Evolutionary conservation across 129 eudicot species (phyloP).

Genomic region (Flaveria ramosissima): DNA sequence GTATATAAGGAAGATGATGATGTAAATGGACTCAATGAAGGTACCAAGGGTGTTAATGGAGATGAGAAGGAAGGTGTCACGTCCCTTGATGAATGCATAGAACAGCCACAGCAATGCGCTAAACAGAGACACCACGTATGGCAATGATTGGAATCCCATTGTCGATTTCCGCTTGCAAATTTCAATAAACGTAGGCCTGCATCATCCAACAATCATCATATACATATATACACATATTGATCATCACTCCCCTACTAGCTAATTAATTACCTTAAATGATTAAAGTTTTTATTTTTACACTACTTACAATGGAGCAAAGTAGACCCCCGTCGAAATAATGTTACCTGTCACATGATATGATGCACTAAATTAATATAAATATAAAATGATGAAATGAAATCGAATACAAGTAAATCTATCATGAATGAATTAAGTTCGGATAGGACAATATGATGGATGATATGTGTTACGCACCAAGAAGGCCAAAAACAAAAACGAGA

Average conservation of each 20-base stretch:
- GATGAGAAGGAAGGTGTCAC: constrained; percentile 55
- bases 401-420: neutral
- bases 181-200: constrained; percentile 36
- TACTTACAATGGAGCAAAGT: constrained; percentile 45
- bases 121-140: constrained; percentile 38
- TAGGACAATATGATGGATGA: too few species aligned
- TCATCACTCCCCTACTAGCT: too few species aligned
- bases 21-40: constrained; percentile 69
- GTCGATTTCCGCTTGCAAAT: constrained; percentile 36
- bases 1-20: constrained; percentile 53
- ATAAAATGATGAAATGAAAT: neutral
- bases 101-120: constrained; percentile 43
- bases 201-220: too few species aligned
- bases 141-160: constrained; percentile 42
- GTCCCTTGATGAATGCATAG: constrained; percentile 38
- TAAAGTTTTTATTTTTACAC: neutral
- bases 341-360: constrained; percentile 28
- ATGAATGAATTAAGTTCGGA: too few species aligned
- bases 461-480: constrained; percentile 23
- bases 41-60: constrained; percentile 76
- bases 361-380: neutral
- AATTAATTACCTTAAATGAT: too few species aligned
- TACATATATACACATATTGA: neutral
- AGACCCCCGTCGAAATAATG: constrained; percentile 44
- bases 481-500: constrained; percentile 41